These are phyloP conservation scores for Yamadazyma mexicana DNA, from an alignment of 1,139 yeast genomes.

Conservation along the genomic window DNA sequence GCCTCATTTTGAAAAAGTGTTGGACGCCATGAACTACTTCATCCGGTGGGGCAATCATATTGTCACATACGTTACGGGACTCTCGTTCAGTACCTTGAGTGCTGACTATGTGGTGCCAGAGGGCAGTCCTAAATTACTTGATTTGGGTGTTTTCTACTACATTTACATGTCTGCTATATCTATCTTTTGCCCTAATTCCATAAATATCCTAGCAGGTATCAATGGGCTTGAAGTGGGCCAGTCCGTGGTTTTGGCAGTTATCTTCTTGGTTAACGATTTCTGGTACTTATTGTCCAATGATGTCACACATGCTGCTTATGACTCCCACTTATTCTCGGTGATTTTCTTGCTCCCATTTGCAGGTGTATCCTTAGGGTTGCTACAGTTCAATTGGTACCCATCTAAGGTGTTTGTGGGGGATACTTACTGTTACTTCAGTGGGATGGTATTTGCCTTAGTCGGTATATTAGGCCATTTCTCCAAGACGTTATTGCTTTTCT, in stretches of 20 bases:
- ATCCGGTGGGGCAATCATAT: constrained; percentile 34
- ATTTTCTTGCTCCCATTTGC: constrained; percentile 81
- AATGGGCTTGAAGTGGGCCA: constrained; percentile 98
- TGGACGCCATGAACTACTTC: constrained; percentile 21
- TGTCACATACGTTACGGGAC: constrained; percentile 36
- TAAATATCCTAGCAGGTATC: constrained; percentile 92
- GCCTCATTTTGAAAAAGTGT: constrained; percentile 24
- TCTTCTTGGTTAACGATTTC: constrained; percentile 73
- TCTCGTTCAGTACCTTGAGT: constrained; percentile 38
- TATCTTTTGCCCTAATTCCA: constrained; percentile 95
- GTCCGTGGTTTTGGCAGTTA: constrained; percentile 70
- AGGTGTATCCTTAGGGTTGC: constrained; percentile 78
- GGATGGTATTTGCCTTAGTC: constrained; percentile 97
- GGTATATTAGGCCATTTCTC: constrained; percentile 97
- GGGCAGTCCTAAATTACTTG: constrained; percentile 51
- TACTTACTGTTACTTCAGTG: constrained; percentile 95
- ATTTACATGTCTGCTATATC: constrained; percentile 88
- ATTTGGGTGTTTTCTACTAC: constrained; percentile 79
- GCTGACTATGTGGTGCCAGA: constrained; percentile 32
- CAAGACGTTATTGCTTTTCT: constrained; percentile 81
- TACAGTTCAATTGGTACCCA: constrained; percentile 86
- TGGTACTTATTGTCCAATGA: constrained; percentile 55
- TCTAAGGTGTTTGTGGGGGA: constrained; percentile 95
- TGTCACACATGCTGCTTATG: constrained; percentile 60
- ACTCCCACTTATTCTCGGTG: constrained; percentile 80